Base-by-base conservation (phyloP, 164 flowering plant species). In the Piper longum region DNA sequence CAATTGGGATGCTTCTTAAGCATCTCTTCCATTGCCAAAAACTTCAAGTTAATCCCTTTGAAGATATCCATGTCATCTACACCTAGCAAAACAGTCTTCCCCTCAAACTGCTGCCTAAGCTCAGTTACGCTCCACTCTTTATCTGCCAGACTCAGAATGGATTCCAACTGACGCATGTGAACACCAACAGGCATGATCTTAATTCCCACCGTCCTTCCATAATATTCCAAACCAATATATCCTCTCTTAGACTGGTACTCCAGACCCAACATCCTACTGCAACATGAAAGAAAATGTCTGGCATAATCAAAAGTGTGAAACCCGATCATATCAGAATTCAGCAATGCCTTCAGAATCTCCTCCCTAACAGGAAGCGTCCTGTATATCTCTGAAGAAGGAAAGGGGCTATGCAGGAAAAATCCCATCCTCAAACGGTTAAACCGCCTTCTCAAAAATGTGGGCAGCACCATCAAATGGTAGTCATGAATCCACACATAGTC, bases 261-360 rank as follows among this genome's bases (percentile, higher is more conserved):
- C 71, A 87, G 62, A 52, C 93, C 93, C 72, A 87, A 62, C 88
- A 87, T 87, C 44, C 93, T 74, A 68, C 93, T 87, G 55, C 93
- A 87, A 56, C 93, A 87, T 41, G 93, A 87, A 60, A 87, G 84
- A 66, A 87, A 87, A 82, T 87, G 93, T 19, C 93, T 77, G n/a
- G 93, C 93, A 70, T 87, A 87, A 65, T 87, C 93, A 74, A 87
- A 87, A 13, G 93, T 87, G 67, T 87, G 93, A 64, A 87, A 87
- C 16, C 93, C 93, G 66, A 87, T 84, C 40, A 87, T 72, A 65
- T 87, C 93, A 0, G 86, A 65, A 62, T 83, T 83, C 62, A 87
- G 56, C 39, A 87, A 78, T 0, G 89, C 87, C 75, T 75, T 87
- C 19, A 87, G 86, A 7, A 87, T 83, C 71, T 85, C 89, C 61